Conservation (phyloP, 208 protist genomes). For the Acanthamoeba rhysodes region DNA sequence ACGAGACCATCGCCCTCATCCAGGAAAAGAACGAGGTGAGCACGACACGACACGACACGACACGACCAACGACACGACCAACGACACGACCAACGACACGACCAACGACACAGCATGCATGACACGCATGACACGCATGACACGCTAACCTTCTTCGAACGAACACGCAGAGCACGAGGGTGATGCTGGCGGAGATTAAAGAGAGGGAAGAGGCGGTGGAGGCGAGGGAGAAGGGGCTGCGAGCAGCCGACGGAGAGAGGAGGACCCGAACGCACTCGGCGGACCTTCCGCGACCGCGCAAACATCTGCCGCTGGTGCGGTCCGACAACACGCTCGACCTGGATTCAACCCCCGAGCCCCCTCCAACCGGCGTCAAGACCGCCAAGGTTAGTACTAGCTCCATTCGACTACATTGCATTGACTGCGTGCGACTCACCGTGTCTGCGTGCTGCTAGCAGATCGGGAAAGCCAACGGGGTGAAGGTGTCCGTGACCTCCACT, state of each 20-base stretch:
- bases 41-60: not conserved
- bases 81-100: too few relatives aligned
- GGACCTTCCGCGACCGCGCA: not conserved
- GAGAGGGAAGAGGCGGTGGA: conserved; percentile 5
- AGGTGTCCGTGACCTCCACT: not conserved
- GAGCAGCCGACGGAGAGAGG: not conserved
- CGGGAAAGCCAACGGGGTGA: not conserved
- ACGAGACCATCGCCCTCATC: not conserved
- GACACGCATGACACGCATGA: too few relatives aligned
- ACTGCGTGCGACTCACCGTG: not conserved
- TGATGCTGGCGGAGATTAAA: not conserved
- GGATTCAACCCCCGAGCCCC: too few relatives aligned
- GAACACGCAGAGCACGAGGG: not conserved
- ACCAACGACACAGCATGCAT: too few relatives aligned
- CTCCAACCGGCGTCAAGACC: too few relatives aligned
- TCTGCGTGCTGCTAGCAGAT: not conserved
- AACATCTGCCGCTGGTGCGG: too few relatives aligned
- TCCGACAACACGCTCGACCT: too few relatives aligned
- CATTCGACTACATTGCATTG: not conserved
- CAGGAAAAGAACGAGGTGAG: conserved; percentile 39
- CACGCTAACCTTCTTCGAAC: not conserved
- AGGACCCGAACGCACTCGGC: not conserved
- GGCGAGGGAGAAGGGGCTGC: not conserved
- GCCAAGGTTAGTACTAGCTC: too few relatives aligned
- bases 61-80: too few relatives aligned